Evolutionary conservation across 371 early-diverging fungal genomes (phyloP), one percentile per base, ranked within the genome.

Genomic region (Zychaea mexicana): DNA sequence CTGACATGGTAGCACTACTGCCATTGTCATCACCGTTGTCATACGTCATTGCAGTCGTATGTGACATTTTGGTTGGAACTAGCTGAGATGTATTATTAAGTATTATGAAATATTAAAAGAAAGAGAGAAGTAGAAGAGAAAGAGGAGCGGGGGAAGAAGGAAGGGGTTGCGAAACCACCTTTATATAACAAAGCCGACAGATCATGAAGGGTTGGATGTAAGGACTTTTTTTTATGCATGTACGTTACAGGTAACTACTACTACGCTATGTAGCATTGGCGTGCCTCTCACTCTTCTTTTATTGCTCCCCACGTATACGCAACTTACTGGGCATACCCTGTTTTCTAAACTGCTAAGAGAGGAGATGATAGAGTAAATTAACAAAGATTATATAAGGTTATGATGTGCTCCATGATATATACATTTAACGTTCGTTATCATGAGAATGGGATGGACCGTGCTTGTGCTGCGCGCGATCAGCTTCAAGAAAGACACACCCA

Each of bases 31-130:
- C 46, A 36, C 36, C 15, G n/a, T 46, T 46, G n/a, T 46, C 46
- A 46, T 46, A 46, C 46, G 46, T 46, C 46, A 46, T 46, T 46
- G 46, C n/a, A 46, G 46, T 46, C 6, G 46, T 46, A 21, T 46
- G 46, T 46, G 46, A 46, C 46, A 46, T 46, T 3, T 15, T 10
- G 36, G 2, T 10, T 36, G 8, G 15, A 36, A 36, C 8, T 36
- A n/a, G n/a, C n/a, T n/a, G n/a, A n/a, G n/a, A n/a, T n/a, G n/a
- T n/a, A n/a, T n/a, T n/a, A n/a, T n/a, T n/a, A n/a, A 15, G 15
- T 36, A 36, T 10, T 10, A 21, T 7, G 19, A 46, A 46, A 46
- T 13, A 46, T n/a, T 13, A 46, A 46, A 46, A n/a, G 7, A 46
- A 46, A 3, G 21, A 21, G 46, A 6, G n/a, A 46, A 46, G 19